phyloP scores from a whole-genome alignment of 768 basidiomycete genomes.

The Coprinellus micaceus region DNA sequence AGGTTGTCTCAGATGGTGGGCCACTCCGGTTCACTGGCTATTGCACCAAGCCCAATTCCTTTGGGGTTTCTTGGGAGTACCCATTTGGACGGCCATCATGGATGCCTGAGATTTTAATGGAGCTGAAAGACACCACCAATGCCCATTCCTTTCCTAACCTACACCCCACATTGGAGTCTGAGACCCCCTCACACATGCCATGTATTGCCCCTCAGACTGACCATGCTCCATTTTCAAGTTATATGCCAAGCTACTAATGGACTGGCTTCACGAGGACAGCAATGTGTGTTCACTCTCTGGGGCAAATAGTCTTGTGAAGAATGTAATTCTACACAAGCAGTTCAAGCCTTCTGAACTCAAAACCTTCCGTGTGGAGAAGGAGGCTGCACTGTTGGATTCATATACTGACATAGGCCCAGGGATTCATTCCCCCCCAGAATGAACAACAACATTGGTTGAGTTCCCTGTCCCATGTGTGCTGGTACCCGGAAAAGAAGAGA shows the following conservation, averaged over 20 bases:
- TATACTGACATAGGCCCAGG: background rate
- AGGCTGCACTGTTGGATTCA: background rate
- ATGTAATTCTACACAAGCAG: background rate
- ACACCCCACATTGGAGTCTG: background rate
- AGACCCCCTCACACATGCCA: background rate
- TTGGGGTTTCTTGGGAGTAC: background rate
- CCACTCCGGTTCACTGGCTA: background rate
- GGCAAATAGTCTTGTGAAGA: background rate
- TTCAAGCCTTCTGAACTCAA: background rate
- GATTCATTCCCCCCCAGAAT: background rate
- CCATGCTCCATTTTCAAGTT: background rate
- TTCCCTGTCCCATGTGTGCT: conserved; percentile 21
- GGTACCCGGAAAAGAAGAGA: conserved; percentile 10
- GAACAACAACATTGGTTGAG: conserved; percentile 17
- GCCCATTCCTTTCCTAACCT: background rate
- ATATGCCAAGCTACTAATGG: background rate
- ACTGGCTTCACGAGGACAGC: background rate
- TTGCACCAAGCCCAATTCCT: background rate
- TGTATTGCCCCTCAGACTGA: background rate
- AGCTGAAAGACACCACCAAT: background rate
- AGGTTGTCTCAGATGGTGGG: too few relatives aligned
- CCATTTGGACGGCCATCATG: background rate
- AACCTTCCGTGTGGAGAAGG: background rate
- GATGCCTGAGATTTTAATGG: background rate
- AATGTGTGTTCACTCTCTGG: background rate